Base-by-base conservation (phyloP, 805 yeast species). In the Wickerhamomyces ciferrii region DNA sequence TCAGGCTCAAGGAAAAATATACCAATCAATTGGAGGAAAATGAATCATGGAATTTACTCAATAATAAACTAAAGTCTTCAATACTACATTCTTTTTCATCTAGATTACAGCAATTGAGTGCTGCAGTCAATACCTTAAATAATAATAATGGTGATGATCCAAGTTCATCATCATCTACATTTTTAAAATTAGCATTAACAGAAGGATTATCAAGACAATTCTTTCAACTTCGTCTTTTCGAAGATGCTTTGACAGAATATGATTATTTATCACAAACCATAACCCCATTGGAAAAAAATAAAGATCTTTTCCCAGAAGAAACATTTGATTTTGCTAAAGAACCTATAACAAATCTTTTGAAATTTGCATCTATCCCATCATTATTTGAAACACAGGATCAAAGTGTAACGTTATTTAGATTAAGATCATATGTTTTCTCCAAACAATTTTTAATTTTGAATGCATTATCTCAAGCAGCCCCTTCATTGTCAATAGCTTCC, bases 161-260 rank as follows among this genome's bases (percentile, higher is more conserved):
- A 14, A 15, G n/a, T n/a, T n/a, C n/a, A 13, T 32, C 14, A n/a
- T 14, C 36, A 31, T 31, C 18, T n/a, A 2, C 18, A 5, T 31
- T 41, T 24, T 11, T n/a, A 15, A 20, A 11, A 14, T 31, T 76
- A 43, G 66, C 68, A 15, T 62, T 70, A 50, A 73, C 74, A 48
- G 78, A 81, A 45, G 72, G 74, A 7, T 60, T 81, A 39, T 84
- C 83, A 0, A 62, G 72, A 29, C 68, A 79, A 3, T 72, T 78
- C 46, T 76, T 75, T 45, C 75, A 75, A 41, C 70, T 87, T 66
- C 72, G 74, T 23, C 71, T 85, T 21, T 62, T 70, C 23, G 84
- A 83, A 24, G 91, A 86, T 44, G 74, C 92, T 0, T 58, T 83
- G 32, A 63, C 60, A 4, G 71, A 75, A 20, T 83, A 79, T 51